Evolutionary conservation across 306 rosid species (phyloP).

Genomic region (Myrica gale): DNA sequence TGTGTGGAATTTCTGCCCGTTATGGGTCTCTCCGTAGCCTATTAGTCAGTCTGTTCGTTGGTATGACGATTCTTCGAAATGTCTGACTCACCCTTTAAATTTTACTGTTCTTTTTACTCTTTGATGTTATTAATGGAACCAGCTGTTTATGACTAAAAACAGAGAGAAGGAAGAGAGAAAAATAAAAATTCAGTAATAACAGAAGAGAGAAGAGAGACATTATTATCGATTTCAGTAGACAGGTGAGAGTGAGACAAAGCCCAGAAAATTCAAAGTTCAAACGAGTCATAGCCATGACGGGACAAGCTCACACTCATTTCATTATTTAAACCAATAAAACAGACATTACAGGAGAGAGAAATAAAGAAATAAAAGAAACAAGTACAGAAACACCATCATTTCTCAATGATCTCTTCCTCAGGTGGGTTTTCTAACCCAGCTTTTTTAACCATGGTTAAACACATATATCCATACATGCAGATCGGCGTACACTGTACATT

Average conservation of each 20-base stretch:
- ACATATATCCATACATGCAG: slow-evolving; percentile 42
- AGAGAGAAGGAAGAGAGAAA: slow-evolving; percentile 29
- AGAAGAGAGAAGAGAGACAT: slow-evolving; percentile 9
- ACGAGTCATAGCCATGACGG: slow-evolving; percentile 48
- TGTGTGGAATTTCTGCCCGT: too few relatives aligned
- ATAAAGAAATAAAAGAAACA: slow-evolving; percentile 19
- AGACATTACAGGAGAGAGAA: slow-evolving; percentile 8
- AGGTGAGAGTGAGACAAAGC: slow-evolving; percentile 73
- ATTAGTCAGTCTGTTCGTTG: too few relatives aligned
- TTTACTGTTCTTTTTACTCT: too few relatives aligned
- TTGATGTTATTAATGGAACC: too few relatives aligned
- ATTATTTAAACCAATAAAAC: slow-evolving; percentile 7
- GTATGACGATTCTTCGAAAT: too few relatives aligned
- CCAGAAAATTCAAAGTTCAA: slow-evolving; percentile 55
- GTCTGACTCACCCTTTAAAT: too few relatives aligned
- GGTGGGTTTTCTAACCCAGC: slow-evolving; percentile 45
- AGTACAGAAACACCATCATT: slow-evolving; percentile 85
- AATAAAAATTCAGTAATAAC: slow-evolving; percentile 26
- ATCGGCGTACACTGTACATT: not conserved
- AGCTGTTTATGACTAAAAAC: too few relatives aligned
- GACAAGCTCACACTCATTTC: slow-evolving; percentile 41
- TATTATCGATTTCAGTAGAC: slow-evolving; percentile 70
- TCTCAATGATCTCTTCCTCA: slow-evolving; percentile 74
- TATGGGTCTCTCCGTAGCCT: too few relatives aligned
- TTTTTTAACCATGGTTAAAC: slow-evolving; percentile 65